These are phyloP conservation scores for Suillus clintonianus DNA, from an alignment of 768 basidiomycete species.

Conservation along the genomic window DNA sequence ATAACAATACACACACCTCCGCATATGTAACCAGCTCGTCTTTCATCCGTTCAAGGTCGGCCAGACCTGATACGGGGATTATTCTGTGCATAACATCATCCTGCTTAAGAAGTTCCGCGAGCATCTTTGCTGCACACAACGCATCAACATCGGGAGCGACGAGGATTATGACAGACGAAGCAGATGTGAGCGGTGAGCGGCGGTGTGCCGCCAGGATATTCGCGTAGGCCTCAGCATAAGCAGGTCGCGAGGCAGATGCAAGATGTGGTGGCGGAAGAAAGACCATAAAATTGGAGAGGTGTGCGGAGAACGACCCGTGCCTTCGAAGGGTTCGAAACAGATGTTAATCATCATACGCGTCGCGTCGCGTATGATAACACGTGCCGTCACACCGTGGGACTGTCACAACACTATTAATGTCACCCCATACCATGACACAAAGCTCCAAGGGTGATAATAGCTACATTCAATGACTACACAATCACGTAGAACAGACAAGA, in stretches of 20 bases:
- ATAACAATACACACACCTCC: slow-evolving; percentile 51
- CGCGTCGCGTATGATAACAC: slow-evolving; percentile 10
- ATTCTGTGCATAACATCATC: slow-evolving; percentile 93
- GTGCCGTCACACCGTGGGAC: slow-evolving; percentile 2
- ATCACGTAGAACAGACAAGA: too few species aligned
- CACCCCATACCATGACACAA: neutral
- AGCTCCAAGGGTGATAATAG: neutral
- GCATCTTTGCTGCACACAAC: slow-evolving; percentile 87
- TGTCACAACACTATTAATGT: too few species aligned
- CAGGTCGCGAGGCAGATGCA: slow-evolving; percentile 55
- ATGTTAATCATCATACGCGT: slow-evolving; percentile 7
- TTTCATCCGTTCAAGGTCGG: slow-evolving; percentile 67
- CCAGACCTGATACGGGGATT: slow-evolving; percentile 85
- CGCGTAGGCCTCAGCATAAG: slow-evolving; percentile 74
- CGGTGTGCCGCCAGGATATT: slow-evolving; percentile 72
- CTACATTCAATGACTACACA: neutral
- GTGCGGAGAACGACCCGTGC: neutral
- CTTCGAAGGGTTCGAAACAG: neutral
- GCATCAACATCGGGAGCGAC: slow-evolving; percentile 93
- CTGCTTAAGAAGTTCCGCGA: slow-evolving; percentile 85
- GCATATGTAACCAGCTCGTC: slow-evolving; percentile 64
- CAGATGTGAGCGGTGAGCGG: slow-evolving; percentile 72
- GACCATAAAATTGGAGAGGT: slow-evolving; percentile 44
- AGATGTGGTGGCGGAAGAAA: slow-evolving; percentile 73
- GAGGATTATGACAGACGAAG: slow-evolving; percentile 82